A percentile compares a stretch with the other conserved stretches of the same genome.
These are phyloP conservation scores for Chlorella sp. DNA, from an alignment of 139 green algal species.

Conservation along the genomic window DNA sequence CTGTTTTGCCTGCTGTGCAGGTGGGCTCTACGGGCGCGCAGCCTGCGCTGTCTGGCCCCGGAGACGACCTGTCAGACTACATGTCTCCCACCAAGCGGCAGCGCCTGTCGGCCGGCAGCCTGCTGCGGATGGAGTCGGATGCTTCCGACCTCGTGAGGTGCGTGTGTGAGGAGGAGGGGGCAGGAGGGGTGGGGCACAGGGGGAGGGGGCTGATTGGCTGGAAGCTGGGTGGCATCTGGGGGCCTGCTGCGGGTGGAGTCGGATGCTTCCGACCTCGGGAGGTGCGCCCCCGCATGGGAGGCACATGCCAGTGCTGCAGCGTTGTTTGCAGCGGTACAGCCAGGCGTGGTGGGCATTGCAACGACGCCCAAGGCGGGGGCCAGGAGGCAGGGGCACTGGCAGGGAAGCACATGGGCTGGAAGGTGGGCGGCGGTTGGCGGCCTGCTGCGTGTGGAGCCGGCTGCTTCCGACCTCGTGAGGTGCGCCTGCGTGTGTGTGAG, in stretches of 20 bases:
- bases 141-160: conserved; percentile 38
- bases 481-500: neutral
- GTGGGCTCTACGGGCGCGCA: neutral
- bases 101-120: conserved; percentile 16
- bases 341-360: too few species aligned
- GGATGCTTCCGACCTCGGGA: conserved; percentile 41
- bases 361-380: too few species aligned
- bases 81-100: conserved; percentile 15
- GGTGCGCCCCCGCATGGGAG: too few species aligned
- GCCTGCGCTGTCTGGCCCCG: neutral
- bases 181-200: too few species aligned
- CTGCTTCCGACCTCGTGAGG: conserved; percentile 38
- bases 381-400: too few species aligned
- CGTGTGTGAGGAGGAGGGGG: neutral
- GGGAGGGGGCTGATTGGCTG: too few species aligned
- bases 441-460: neutral
- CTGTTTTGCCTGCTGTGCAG: conserved; percentile 1
- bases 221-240: too few species aligned
- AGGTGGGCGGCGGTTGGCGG: too few species aligned
- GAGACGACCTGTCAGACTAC: conserved; percentile 5
- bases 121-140: conserved; percentile 42
- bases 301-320: too few species aligned
- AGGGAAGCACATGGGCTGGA: too few species aligned
- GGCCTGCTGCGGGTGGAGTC: conserved; percentile 36
- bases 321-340: too few species aligned